Evolutionary conservation across 495 filamentous ascomycete species (phyloP).

Genomic region (Cairneyella variabilis): DNA sequence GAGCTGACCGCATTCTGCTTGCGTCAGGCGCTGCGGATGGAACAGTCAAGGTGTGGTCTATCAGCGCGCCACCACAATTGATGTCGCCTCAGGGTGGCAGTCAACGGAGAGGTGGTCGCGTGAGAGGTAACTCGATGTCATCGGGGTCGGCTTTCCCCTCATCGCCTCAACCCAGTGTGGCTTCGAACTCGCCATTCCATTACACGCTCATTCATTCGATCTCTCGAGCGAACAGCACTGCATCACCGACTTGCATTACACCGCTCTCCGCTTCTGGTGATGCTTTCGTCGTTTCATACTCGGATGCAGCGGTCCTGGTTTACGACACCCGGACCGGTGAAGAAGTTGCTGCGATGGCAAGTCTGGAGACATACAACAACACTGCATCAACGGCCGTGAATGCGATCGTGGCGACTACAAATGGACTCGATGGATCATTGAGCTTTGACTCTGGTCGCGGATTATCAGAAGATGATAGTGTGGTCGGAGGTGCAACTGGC

Average conservation of each 20-base stretch:
- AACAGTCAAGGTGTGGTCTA: constrained; percentile 87
- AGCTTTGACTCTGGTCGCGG: constrained; percentile 61
- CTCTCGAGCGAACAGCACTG: constrained; percentile 57
- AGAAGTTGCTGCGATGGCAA: constrained; percentile 87
- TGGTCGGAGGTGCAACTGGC: constrained; percentile 77
- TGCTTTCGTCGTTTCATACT: constrained; percentile 88
- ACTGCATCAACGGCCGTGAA: constrained; percentile 82
- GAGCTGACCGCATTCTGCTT: constrained; percentile 79
- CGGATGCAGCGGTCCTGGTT: constrained; percentile 83
- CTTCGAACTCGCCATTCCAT: constrained; percentile 54
- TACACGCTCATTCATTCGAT: constrained; percentile 80
- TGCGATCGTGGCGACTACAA: constrained; percentile 81
- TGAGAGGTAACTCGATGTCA: constrained; percentile 84
- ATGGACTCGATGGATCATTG: constrained; percentile 67
- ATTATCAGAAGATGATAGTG: constrained; percentile 59
- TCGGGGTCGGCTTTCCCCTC: constrained; percentile 86
- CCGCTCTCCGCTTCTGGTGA: constrained; percentile 83
- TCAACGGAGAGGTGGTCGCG: constrained; percentile 65
- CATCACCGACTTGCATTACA: constrained; percentile 87
- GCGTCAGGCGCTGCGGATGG: constrained; percentile 91
- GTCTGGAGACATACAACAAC: constrained; percentile 86
- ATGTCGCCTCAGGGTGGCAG: constrained; percentile 52
- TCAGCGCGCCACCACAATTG: constrained; percentile 84
- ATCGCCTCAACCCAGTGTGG: constrained; percentile 83
- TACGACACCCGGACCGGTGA: constrained; percentile 91